Conservation (phyloP, 2,329 filamentous ascomycete genomes). For the Cladosporium halotolerans region DNA sequence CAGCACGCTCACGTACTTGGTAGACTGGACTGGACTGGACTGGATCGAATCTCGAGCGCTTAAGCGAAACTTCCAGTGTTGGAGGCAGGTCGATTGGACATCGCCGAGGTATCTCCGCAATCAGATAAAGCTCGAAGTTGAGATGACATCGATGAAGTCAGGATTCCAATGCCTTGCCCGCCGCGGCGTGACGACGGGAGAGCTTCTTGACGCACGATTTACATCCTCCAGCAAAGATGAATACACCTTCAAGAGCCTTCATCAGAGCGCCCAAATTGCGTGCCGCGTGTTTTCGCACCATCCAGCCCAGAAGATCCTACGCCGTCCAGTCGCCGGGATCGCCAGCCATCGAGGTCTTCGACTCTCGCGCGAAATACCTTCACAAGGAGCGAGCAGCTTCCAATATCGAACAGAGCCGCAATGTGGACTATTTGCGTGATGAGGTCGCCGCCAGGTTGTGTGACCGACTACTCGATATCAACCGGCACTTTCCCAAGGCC, state of each 20-base stretch:
- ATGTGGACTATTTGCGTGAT: conserved; percentile 88
- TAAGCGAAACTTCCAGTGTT: no score
- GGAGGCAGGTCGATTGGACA: no score
- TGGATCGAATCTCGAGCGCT: no score
- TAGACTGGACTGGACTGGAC: no score
- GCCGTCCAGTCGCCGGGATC: conserved; percentile 72
- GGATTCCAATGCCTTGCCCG: neutral
- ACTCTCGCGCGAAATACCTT: conserved; percentile 75
- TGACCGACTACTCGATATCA: conserved; percentile 87
- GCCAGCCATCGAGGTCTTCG: conserved; percentile 85
- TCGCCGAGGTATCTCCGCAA: no score
- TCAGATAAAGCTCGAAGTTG: no score
- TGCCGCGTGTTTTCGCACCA: neutral
- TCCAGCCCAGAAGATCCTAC: conserved; percentile 42
- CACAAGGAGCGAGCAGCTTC: conserved; percentile 82
- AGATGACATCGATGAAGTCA: neutral
- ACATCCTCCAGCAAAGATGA: neutral
- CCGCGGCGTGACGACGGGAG: no score
- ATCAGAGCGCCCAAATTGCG: neutral
- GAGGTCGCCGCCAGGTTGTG: conserved; percentile 80
- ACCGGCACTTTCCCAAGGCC: conserved; percentile 73
- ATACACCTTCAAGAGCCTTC: neutral
- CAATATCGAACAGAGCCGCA: conserved; percentile 63
- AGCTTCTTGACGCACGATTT: no score
- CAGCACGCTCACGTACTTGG: no score